These are phyloP conservation scores for Diplodia seriata DNA, from an alignment of 2,329 filamentous ascomycete genomes.

Conservation along the genomic window DNA sequence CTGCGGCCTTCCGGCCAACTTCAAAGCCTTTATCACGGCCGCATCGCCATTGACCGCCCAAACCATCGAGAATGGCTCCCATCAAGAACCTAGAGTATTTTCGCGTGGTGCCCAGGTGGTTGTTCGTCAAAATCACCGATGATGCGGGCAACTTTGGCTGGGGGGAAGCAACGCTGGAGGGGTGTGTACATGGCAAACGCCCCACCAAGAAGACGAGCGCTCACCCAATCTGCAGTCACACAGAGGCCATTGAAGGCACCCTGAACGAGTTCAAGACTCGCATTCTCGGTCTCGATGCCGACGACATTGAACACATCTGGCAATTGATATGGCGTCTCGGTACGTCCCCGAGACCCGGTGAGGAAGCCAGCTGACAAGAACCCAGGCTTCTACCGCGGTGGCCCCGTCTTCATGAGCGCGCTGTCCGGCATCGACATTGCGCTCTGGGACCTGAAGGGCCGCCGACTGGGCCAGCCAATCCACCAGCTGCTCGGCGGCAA, in stretches of 20 bases:
- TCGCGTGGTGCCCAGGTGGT: conserved; percentile 75
- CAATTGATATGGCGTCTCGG: conserved; percentile 68
- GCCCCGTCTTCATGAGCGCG: conserved; percentile 81
- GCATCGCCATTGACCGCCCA: conserved; percentile 1
- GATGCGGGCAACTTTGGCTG: conserved; percentile 69
- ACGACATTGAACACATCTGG: conserved; percentile 84
- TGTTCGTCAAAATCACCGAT: conserved; percentile 79
- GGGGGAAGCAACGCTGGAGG: conserved; percentile 78
- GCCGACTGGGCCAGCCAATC: conserved; percentile 69
- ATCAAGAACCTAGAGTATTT: conserved; percentile 75
- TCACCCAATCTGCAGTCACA: conserved; percentile 53
- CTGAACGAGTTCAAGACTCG: conserved; percentile 70
- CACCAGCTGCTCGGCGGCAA: conserved; percentile 78
- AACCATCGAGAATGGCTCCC: conserved; percentile 59
- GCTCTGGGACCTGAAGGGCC: conserved; percentile 77
- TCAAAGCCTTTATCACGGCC: neutral
- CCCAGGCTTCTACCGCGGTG: conserved; percentile 75
- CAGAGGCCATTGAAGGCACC: conserved; percentile 75
- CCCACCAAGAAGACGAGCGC: too few species aligned
- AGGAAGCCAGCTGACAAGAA: neutral
- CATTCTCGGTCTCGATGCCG: conserved; percentile 71
- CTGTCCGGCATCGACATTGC: conserved; percentile 80
- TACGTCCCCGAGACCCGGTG: conserved; percentile 39
- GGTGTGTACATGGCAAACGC: too few species aligned
- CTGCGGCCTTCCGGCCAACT: neutral